Evolutionary conservation across 1,284 basidiomycete species (phyloP), one percentile per base, ranked within the genome.

Genomic region (Lignosus rhinocerotis): DNA sequence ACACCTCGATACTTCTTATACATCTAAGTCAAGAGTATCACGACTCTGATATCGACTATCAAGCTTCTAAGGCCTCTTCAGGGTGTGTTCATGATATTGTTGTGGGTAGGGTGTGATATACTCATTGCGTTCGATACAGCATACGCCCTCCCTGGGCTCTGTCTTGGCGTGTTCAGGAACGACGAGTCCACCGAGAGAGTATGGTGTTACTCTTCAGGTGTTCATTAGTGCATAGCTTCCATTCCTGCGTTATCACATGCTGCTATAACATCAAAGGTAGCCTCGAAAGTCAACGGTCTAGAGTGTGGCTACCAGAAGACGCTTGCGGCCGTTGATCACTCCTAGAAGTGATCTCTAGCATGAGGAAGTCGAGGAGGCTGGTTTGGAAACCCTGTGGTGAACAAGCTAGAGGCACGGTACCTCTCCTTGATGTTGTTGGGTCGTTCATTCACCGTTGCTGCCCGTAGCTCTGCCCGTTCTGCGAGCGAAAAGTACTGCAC

Each of bases 161-260:
- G 93, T 1, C 86, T 93, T 55, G 93, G 93, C 14, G 89, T 94
- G 11, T 95, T 88, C 68, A 82, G 88, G 67, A 88, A 89, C 75
- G 78, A 84, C 62, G 80, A 83, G 51, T 72, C 84, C 25, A 78
- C 70, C 90, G 8, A 74, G 74, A 21, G 78, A 82, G 58, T 83
- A 80, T 53, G 81, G 80, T 0, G 56, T 88, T 6, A 67, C 75
- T 0, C 74, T 87, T 59, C 75, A 76, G 9, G 64, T 93, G 25
- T 92, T 87, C 73, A 80, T 94, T 67, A 91, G 90, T 89, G 66
- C 64, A 81, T 72, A 53, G 42, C 30, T 33, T 66, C 33, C 48
- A 62, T 10, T 53, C 60, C 16, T 56, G 48, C 39, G 51, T 65
- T 3, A 14, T 6, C 6, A 0, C 1, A 2, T 32, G 1, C 30